Evolutionary conservation across 2,329 filamentous ascomycete species (phyloP).

Genomic region (Dactylellina parvicollis): DNA sequence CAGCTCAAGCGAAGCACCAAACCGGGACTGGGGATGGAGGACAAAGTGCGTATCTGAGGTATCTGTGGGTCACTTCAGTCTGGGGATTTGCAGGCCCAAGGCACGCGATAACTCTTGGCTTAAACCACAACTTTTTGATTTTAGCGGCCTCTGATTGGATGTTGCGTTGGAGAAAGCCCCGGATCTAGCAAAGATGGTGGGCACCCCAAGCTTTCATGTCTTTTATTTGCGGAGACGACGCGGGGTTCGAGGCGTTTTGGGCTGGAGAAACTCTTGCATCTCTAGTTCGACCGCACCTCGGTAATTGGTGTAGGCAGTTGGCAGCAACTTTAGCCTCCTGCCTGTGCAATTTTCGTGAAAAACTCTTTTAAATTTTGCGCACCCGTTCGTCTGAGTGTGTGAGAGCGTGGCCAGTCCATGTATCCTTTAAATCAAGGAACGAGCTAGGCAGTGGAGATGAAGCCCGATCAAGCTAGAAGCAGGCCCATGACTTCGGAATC

Average conservation of each 20-base stretch:
- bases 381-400: neutral
- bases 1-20: slow-evolving; percentile 33
- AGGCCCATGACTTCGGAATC: slow-evolving; percentile 44
- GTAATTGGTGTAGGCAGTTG: slow-evolving; percentile 54
- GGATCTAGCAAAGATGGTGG: slow-evolving; percentile 34
- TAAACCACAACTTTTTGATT: slow-evolving; percentile 2
- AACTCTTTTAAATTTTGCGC: neutral
- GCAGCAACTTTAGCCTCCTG: slow-evolving; percentile 23
- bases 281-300: slow-evolving; percentile 29
- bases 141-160: slow-evolving; percentile 18
- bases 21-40: slow-evolving; percentile 21
- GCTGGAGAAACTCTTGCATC: slow-evolving; percentile 6
- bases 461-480: neutral
- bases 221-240: slow-evolving; percentile 53
- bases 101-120: slow-evolving; percentile 39
- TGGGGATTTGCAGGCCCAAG: slow-evolving; percentile 49
- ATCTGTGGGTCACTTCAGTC: slow-evolving; percentile 22
- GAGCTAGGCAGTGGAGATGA: neutral
- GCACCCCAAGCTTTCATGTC: slow-evolving; percentile 36
- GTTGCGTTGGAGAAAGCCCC: slow-evolving; percentile 23
- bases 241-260: slow-evolving; percentile 43
- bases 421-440: slow-evolving; percentile 41
- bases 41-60: slow-evolving; percentile 31
- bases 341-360: neutral
- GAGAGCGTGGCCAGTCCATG: neutral